phyloP scores from a whole-genome alignment of 768 basidiomycete species.

The Russula olivacea region DNA sequence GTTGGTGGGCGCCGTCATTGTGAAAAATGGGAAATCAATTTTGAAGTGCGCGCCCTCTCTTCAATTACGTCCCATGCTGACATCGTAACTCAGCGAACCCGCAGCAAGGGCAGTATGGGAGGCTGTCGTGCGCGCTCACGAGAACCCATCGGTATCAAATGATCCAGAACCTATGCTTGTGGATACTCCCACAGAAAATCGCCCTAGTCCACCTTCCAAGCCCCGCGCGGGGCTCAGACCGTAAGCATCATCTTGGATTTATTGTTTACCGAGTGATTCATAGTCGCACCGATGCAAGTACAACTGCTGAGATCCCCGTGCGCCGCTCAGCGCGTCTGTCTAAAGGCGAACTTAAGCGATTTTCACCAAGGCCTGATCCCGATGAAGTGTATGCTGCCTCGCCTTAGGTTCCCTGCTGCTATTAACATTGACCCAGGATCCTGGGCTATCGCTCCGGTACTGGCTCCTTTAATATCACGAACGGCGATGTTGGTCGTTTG shows the following conservation, averaged over 20 bases:
- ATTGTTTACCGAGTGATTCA: not conserved
- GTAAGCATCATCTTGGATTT: not conserved
- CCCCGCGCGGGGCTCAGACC: not conserved
- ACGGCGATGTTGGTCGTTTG: slow-evolving; percentile 69
- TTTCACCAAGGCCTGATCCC: slow-evolving; percentile 18
- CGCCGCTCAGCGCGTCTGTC: slow-evolving; percentile 24
- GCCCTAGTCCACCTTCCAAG: slow-evolving; percentile 1
- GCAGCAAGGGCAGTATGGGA: slow-evolving; percentile 18
- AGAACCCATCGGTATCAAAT: not conserved
- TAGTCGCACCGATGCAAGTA: not conserved
- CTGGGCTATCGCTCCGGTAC: slow-evolving; percentile 67
- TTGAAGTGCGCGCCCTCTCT: slow-evolving; percentile 4
- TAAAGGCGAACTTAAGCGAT: slow-evolving; percentile 2
- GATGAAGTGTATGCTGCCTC: slow-evolving; percentile 21
- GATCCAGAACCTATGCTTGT: slow-evolving; percentile 1
- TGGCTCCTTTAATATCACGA: slow-evolving; percentile 77
- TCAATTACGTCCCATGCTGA: not conserved
- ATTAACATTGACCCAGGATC: slow-evolving; percentile 42
- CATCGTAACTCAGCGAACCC: not conserved
- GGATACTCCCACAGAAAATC: not conserved
- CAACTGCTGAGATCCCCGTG: not conserved
- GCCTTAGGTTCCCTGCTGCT: not conserved
- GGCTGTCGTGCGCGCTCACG: not conserved
- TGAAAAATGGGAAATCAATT: slow-evolving; percentile 5
- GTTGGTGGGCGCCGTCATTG: not conserved